Conservation (phyloP, 371 early-diverging fungal genomes). For the Spraguea lophii region DNA sequence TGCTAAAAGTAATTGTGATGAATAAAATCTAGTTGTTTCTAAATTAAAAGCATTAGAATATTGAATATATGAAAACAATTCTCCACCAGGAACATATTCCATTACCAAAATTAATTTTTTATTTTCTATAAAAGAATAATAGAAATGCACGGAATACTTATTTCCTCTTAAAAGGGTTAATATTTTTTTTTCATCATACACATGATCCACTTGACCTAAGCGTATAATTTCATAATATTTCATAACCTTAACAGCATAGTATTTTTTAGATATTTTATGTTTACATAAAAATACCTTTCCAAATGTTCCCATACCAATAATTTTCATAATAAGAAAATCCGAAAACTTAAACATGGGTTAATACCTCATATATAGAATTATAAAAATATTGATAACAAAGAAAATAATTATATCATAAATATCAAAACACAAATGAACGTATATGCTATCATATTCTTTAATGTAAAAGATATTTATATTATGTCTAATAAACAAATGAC, state of each 20-base stretch:
- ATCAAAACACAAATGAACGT: no score
- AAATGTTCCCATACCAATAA: slow-evolving; percentile 86
- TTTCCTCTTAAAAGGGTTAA: slow-evolving; percentile 52
- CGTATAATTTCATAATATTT: slow-evolving; percentile 72
- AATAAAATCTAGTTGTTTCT: slow-evolving; percentile 51
- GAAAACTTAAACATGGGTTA: not conserved
- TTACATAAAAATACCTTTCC: slow-evolving; percentile 79
- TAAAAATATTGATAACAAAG: no score
- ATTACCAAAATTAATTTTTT: slow-evolving; percentile 63
- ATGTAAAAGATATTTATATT: no score
- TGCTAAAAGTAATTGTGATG: slow-evolving; percentile 61
- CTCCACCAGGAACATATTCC: slow-evolving; percentile 80
- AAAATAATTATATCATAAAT: no score
- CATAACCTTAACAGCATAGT: slow-evolving; percentile 85
- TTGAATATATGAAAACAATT: slow-evolving; percentile 65
- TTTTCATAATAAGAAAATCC: slow-evolving; percentile 50
- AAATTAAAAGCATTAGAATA: slow-evolving; percentile 21
- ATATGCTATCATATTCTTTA: no score
- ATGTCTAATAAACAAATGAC: no score
- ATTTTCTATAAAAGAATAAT: slow-evolving; percentile 65
- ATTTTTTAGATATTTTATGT: slow-evolving; percentile 48
- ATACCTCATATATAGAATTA: no score
- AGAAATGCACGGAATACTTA: slow-evolving; percentile 74
- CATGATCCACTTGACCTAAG: slow-evolving; percentile 81
- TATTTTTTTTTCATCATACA: slow-evolving; percentile 76